phyloP scores from a whole-genome alignment of 305 asterid genomes.

The Rubia tinctorum region DNA sequence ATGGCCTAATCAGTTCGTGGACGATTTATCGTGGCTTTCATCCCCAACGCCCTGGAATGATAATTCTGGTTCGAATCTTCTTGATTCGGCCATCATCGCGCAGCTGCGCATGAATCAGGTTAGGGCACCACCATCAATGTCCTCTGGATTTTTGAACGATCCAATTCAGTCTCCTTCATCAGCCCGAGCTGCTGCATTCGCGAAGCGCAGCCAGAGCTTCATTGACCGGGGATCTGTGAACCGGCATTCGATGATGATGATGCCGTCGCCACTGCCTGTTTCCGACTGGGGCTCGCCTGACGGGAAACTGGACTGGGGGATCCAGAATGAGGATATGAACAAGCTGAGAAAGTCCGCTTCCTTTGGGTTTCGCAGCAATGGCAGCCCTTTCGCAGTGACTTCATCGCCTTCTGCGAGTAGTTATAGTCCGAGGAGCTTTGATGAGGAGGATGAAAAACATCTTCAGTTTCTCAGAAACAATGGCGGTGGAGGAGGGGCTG shows the following conservation, averaged over 20 bases:
- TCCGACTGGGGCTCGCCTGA: conserved; percentile 46
- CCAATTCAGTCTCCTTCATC: conserved; percentile 20
- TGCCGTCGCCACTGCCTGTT: conserved; percentile 23
- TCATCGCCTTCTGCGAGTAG: conserved; percentile 15
- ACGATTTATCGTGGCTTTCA: conserved; percentile 29
- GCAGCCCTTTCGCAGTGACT: conserved; percentile 15
- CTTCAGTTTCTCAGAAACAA: conserved; percentile 12
- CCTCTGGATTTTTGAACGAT: conserved; percentile 19
- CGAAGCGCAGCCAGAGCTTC: conserved; percentile 44
- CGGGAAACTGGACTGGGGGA: conserved; percentile 47
- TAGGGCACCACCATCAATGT: conserved; percentile 25
- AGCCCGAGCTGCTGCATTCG: conserved; percentile 37
- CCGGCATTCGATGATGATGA: conserved; percentile 19
- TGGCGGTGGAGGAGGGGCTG: conserved; percentile 15
- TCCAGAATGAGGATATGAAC: conserved; percentile 35
- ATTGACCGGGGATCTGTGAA: conserved; percentile 27
- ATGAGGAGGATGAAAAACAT: conserved; percentile 18
- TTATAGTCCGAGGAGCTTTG: not conserved
- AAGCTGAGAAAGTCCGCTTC: conserved; percentile 45
- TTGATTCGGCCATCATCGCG: not conserved
- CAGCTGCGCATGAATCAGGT: conserved; percentile 16
- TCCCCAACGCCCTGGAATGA: conserved; percentile 22
- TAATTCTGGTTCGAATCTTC: conserved; percentile 23
- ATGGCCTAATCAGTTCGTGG: conserved; percentile 16
- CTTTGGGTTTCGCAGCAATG: conserved; percentile 29